Evolutionary conservation across 2,329 filamentous ascomycete genomes (phyloP).

Genomic region (Fusarium anguioides): DNA sequence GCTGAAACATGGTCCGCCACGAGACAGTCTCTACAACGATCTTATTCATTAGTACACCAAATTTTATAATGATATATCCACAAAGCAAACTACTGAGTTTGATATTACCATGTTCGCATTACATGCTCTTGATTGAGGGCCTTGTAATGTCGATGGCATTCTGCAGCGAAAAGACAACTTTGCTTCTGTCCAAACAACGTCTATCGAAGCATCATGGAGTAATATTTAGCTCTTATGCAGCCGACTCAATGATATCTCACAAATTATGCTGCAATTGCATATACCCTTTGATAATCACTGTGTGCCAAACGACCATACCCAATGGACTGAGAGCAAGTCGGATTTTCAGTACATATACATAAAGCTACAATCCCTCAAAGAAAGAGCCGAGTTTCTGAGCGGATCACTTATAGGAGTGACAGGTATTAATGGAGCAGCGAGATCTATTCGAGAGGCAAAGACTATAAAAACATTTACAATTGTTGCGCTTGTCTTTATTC

Average conservation of each 20-base stretch:
- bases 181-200: conserved; percentile 1
- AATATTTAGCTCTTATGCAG: conserved; percentile 8
- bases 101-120: conserved; percentile 2
- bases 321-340: conserved; percentile 1
- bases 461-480: conserved; percentile 9
- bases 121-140: conserved; percentile 3
- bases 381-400: conserved; percentile 4
- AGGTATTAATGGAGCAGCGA: conserved; percentile 3
- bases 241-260: conserved; percentile 1
- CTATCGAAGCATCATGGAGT: conserved; percentile 4
- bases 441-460: conserved; percentile 7
- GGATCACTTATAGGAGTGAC: conserved; percentile 7
- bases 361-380: conserved; percentile 3
- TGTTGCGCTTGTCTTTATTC: conserved; percentile 10
- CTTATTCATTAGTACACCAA: conserved; percentile 1
- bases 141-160: conserved; percentile 2
- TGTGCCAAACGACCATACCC: background rate
- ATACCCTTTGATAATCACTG: background rate
- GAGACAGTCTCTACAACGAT: conserved; percentile 1
- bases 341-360: conserved; percentile 8
- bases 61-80: conserved; percentile 8
- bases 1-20: background rate
- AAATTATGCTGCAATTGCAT: conserved; percentile 6
- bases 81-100: background rate
- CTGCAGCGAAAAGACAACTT: conserved; percentile 10